A percentile compares a stretch with the other conserved stretches of the same genome.
phyloP scores from a whole-genome alignment of 352 stramenopile species.

The Phytophthora hybrid region DNA sequence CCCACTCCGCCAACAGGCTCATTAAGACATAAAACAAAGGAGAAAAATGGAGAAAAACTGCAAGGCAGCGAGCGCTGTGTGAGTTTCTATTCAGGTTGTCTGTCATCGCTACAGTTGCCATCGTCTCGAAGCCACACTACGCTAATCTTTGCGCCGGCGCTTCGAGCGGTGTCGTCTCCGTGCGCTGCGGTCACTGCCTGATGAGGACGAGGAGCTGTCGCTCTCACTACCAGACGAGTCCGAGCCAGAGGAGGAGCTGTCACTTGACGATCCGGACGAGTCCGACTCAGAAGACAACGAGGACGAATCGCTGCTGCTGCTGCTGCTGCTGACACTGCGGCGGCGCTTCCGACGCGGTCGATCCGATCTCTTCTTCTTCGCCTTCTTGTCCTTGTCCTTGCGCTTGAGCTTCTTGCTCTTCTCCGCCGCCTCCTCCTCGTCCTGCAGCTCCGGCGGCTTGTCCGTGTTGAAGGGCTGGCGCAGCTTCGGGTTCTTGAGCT shows the following conservation, averaged over 20 bases:
- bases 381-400: slow-evolving; percentile 20
- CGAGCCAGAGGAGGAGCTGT: slow-evolving; percentile 32
- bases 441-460: slow-evolving; percentile 60
- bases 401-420: slow-evolving; percentile 21
- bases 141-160: slow-evolving; percentile 52
- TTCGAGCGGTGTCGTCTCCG: slow-evolving; percentile 44
- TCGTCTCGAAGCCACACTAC: not conserved
- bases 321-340: slow-evolving; percentile 43
- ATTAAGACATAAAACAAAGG: slow-evolving; percentile 24
- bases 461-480: slow-evolving; percentile 87
- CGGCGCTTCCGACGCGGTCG: slow-evolving; percentile 32
- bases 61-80: not conserved
- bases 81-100: slow-evolving; percentile 24
- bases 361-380: slow-evolving; percentile 3
- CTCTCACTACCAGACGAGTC: slow-evolving; percentile 42
- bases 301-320: slow-evolving; percentile 34
- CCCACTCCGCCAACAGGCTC: slow-evolving; percentile 18
- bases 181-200: slow-evolving; percentile 35
- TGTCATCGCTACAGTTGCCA: not conserved
- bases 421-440: slow-evolving; percentile 43
- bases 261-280: slow-evolving; percentile 32
- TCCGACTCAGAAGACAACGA: slow-evolving; percentile 37
- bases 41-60: slow-evolving; percentile 17
- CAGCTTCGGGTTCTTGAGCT: slow-evolving; percentile 83
- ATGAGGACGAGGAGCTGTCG: slow-evolving; percentile 41